Conservation (phyloP, 768 basidiomycete species). For the Hygrocybe coccinea region DNA sequence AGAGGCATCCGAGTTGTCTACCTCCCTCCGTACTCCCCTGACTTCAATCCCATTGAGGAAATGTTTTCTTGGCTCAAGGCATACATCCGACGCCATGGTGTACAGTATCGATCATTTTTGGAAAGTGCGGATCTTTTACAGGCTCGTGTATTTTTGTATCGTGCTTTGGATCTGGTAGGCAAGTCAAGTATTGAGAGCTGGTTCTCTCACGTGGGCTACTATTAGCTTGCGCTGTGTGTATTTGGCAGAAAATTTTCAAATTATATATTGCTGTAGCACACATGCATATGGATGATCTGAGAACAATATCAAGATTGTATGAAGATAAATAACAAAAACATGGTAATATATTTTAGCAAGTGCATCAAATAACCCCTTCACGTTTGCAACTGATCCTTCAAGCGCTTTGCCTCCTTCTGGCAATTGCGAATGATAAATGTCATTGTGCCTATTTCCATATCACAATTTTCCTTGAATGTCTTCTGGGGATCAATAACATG, state of each 20-base stretch:
- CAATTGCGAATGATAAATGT: background rate
- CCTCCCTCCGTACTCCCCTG: background rate
- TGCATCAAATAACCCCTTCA: background rate
- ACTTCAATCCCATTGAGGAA: no score
- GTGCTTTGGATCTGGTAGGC: background rate
- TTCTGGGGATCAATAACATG: background rate
- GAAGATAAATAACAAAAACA: background rate
- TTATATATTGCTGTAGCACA: no score
- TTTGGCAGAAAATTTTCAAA: background rate
- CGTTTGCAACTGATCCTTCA: background rate
- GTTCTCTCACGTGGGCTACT: background rate
- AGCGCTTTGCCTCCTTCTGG: background rate
- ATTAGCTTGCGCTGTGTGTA: background rate
- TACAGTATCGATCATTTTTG: background rate
- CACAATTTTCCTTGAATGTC: background rate
- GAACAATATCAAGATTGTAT: no score
- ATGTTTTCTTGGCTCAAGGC: no score
- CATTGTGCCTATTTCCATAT: background rate
- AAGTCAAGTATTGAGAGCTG: background rate
- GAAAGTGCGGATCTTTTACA: background rate
- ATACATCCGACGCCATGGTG: background rate
- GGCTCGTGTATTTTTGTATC: background rate
- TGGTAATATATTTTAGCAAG: background rate
- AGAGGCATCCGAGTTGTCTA: background rate
- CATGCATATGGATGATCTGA: no score